phyloP scores from a whole-genome alignment of 441 rosid genomes.

The Melastoma candidum region DNA sequence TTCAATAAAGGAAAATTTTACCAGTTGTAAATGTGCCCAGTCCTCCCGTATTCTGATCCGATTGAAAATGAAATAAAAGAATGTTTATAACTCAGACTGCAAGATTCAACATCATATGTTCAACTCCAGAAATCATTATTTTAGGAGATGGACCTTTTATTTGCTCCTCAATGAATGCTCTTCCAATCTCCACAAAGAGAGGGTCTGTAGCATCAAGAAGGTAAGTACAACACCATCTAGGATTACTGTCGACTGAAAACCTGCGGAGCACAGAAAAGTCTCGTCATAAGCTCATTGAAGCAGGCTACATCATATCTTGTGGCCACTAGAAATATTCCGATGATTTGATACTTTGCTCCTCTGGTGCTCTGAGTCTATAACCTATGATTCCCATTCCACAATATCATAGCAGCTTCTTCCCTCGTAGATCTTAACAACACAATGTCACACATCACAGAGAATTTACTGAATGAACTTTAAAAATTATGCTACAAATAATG shows the following conservation, averaged over 20 bases:
- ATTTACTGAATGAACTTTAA: no score
- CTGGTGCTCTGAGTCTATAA: no score
- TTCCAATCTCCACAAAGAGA: slow-evolving; percentile 62
- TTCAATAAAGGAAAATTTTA: slow-evolving; percentile 17
- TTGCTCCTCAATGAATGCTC: slow-evolving; percentile 51
- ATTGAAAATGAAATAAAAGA: slow-evolving; percentile 10
- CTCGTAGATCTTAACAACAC: no score
- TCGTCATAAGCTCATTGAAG: not conserved
- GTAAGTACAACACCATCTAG: slow-evolving; percentile 64
- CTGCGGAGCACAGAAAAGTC: slow-evolving; percentile 19
- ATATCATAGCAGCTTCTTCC: no score
- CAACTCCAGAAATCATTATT: slow-evolving; percentile 1
- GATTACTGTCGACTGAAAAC: slow-evolving; percentile 54
- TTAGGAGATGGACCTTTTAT: slow-evolving; percentile 26
- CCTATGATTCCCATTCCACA: no score
- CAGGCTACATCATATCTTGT: no score
- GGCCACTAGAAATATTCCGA: no score
- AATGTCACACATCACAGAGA: no score
- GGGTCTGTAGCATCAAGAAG: slow-evolving; percentile 81
- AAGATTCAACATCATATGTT: not conserved
- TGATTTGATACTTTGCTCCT: no score
- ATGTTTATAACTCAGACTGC: slow-evolving; percentile 3
- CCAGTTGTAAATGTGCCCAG: slow-evolving; percentile 67
- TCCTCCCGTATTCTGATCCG: slow-evolving; percentile 53
- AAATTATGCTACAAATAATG: no score